Percentiles rank a stretch among this genome's conserved stretches.
phyloP scores from a whole-genome alignment of 805 yeast species.

The Zygoascus bituminiphila region DNA sequence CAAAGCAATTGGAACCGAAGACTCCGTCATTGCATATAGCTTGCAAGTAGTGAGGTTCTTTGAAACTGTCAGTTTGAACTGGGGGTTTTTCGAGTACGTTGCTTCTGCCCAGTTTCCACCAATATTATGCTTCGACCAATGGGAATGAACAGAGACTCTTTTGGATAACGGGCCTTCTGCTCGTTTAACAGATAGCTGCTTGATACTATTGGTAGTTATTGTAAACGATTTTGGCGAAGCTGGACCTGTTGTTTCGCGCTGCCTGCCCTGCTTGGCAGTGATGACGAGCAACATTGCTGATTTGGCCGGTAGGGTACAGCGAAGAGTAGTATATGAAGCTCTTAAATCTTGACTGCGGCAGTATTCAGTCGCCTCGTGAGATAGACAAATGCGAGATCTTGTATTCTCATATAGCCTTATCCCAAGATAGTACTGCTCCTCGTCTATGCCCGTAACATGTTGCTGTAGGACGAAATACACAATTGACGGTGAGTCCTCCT shows the following conservation, averaged over 20 bases:
- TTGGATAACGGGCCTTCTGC: slow-evolving; percentile 27
- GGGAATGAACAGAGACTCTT: slow-evolving; percentile 26
- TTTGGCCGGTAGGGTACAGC: slow-evolving; percentile 18
- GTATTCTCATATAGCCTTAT: slow-evolving; percentile 8
- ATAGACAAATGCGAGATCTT: slow-evolving; percentile 5
- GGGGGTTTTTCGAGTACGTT: slow-evolving; percentile 48
- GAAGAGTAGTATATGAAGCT: slow-evolving; percentile 28
- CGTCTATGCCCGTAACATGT: slow-evolving; percentile 6
- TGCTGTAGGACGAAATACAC: slow-evolving; percentile 8
- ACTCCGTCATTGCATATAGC: slow-evolving; percentile 22
- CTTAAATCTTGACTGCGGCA: slow-evolving; percentile 22
- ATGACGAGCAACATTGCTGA: slow-evolving; percentile 20
- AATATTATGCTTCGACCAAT: slow-evolving; percentile 38
- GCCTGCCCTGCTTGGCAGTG: neutral
- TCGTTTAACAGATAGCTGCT: slow-evolving; percentile 21
- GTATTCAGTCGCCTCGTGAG: slow-evolving; percentile 8
- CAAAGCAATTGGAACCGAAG: slow-evolving; percentile 31
- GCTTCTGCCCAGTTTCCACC: slow-evolving; percentile 51
- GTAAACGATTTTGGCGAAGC: slow-evolving; percentile 11
- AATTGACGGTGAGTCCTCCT: slow-evolving; percentile 12
- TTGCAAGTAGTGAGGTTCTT: slow-evolving; percentile 4
- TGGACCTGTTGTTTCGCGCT: neutral
- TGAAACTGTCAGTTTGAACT: slow-evolving; percentile 32
- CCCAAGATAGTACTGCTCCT: slow-evolving; percentile 5
- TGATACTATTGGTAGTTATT: slow-evolving; percentile 12